Conservation (phyloP, 2,329 filamentous ascomycete genomes). For the Sordariomycetes sp. region DNA sequence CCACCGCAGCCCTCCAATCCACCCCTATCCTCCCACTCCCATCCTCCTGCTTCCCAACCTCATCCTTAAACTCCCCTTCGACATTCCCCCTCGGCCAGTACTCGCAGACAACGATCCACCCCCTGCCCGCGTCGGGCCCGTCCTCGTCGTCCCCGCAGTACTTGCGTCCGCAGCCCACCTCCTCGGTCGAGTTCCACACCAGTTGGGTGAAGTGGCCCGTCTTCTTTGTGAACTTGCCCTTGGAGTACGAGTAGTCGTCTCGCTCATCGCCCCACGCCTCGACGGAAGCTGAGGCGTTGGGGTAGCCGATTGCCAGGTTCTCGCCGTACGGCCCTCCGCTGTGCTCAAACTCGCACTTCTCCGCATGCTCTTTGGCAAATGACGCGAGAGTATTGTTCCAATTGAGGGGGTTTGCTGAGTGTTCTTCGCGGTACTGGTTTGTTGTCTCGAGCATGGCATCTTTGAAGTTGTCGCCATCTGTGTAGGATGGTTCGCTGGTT, state of each 20-base stretch:
- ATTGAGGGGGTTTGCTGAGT: slow-evolving; percentile 46
- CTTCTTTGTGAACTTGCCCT: slow-evolving; percentile 44
- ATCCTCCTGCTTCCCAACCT: slow-evolving; percentile 12
- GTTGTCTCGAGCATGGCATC: slow-evolving; percentile 54
- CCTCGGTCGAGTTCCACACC: slow-evolving; percentile 56
- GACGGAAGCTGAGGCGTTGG: slow-evolving; percentile 48
- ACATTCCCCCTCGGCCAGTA: slow-evolving; percentile 62
- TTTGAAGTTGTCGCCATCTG: slow-evolving; percentile 26
- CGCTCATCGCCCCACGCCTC: slow-evolving; percentile 53
- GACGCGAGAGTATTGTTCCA: slow-evolving; percentile 59
- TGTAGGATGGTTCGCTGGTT: slow-evolving; percentile 23
- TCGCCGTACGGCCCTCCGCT: slow-evolving; percentile 60
- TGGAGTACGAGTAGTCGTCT: slow-evolving; percentile 45
- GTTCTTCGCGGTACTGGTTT: slow-evolving; percentile 54
- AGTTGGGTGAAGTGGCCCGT: slow-evolving; percentile 69
- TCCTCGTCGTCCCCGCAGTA: slow-evolving; percentile 23
- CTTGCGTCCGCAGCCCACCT: slow-evolving; percentile 44
- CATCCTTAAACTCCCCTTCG: slow-evolving; percentile 35
- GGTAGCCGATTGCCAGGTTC: slow-evolving; percentile 62
- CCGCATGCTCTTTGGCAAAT: slow-evolving; percentile 30
- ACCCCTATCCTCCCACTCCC: neutral
- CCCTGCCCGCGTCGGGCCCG: slow-evolving; percentile 18
- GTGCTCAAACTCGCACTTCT: slow-evolving; percentile 40
- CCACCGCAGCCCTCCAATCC: neutral
- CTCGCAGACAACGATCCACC: slow-evolving; percentile 62